Evolutionary conservation across 1,284 basidiomycete species (phyloP).

Genomic region (Termitomyces sp.): DNA sequence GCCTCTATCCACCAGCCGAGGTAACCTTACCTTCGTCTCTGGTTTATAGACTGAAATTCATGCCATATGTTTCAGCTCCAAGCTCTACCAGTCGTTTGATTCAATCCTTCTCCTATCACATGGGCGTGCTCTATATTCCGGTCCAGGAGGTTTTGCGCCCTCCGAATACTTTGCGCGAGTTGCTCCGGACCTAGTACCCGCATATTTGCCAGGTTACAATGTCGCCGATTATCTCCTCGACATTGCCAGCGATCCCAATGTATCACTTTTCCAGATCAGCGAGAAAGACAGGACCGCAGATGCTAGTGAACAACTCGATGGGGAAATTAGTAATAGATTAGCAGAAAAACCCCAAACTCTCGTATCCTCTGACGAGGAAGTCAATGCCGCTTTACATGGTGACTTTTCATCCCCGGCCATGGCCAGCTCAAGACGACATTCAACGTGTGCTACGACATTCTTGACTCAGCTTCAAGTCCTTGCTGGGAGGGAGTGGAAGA

Average conservation of each 20-base stretch:
- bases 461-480: conserved; percentile 83
- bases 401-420: not conserved
- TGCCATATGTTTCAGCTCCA: conserved; percentile 47
- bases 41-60: not conserved
- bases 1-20: conserved; percentile 86
- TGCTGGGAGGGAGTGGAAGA: conserved; percentile 78
- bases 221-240: conserved; percentile 87
- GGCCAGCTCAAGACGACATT: conserved; percentile 12
- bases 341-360: conserved; percentile 8
- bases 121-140: conserved; percentile 78
- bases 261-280: conserved; percentile 37
- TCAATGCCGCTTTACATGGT: not conserved
- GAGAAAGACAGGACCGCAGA: conserved; percentile 3
- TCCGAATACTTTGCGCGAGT: conserved; percentile 55
- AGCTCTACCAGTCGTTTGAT: conserved; percentile 81
- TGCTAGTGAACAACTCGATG: not conserved
- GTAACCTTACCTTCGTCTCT: conserved; percentile 24
- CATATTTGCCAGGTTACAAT: conserved; percentile 69
- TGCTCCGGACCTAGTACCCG: conserved; percentile 33
- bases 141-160: conserved; percentile 64
- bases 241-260: conserved; percentile 64
- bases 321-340: not conserved
- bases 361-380: conserved; percentile 5
- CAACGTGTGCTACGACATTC: conserved; percentile 65
- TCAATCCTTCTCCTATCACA: conserved; percentile 73